Percentiles rank a stretch among this genome's conserved stretches.
Evolutionary conservation across 208 protist species (phyloP).

Genomic region (Strigomonas culicis): DNA sequence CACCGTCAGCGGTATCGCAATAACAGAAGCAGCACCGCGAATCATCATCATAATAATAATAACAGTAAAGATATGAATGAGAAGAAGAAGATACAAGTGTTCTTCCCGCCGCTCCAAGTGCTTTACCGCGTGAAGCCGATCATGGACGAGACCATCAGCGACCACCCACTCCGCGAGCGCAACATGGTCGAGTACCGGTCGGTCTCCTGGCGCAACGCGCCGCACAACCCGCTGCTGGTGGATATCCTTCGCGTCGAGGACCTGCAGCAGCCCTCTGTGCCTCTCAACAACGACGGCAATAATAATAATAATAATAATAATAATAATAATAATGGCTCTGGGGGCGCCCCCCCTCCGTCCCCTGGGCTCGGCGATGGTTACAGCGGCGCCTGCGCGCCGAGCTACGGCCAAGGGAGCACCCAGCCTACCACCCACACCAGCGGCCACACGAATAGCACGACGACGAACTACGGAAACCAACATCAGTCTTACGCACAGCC

Average conservation of each 20-base stretch:
- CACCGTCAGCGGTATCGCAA: too few species aligned
- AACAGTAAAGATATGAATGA: too few species aligned
- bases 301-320: too few species aligned
- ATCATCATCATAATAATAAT: too few species aligned
- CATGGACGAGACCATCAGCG: too few species aligned
- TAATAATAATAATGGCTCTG: too few species aligned
- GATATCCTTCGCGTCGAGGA: background rate
- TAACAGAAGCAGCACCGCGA: too few species aligned
- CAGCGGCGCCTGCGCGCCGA: background rate
- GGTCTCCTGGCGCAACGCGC: conserved; percentile 11
- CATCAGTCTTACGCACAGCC: background rate
- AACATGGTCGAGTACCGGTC: conserved; percentile 3
- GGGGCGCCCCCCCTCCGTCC: background rate
- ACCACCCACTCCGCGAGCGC: too few species aligned
- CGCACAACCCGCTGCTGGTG: conserved; percentile 18
- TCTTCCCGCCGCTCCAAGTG: too few species aligned
- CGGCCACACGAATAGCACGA: background rate
- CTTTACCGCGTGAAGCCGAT: too few species aligned
- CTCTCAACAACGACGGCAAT: too few species aligned
- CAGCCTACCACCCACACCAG: background rate
- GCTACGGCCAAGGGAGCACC: background rate
- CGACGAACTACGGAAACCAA: background rate
- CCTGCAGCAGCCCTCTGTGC: background rate
- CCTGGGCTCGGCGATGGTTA: background rate
- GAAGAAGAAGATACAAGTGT: too few species aligned